Percentiles rank a stretch among this genome's conserved stretches.
These are phyloP conservation scores for Angophora floribunda DNA, from an alignment of 345 rosid genomes.

Conservation along the genomic window DNA sequence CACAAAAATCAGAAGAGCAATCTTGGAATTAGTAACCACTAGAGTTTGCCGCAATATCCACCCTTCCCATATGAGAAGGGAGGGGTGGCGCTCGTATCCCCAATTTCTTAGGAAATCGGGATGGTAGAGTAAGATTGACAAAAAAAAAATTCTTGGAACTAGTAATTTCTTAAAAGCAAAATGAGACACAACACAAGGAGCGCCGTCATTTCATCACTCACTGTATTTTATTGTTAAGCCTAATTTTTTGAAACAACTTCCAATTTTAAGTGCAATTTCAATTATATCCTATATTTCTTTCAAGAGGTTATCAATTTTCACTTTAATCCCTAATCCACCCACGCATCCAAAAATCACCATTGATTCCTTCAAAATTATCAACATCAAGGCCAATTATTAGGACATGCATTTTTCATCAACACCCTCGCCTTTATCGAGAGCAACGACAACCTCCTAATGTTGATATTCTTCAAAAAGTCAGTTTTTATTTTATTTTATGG, in stretches of 20 bases:
- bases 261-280: neutral
- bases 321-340: neutral
- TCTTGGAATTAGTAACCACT: neutral
- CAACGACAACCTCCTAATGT: rapidly evolving
- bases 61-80: no score
- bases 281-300: no score
- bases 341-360: rapidly evolving
- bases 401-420: neutral
- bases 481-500: no score
- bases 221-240: neutral
- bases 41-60: no score
- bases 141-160: neutral
- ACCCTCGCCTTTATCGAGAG: neutral
- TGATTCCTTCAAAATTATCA: neutral
- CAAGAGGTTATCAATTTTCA: no score
- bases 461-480: neutral
- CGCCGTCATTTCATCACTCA: neutral
- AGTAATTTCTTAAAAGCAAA: neutral
- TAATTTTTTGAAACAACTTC: neutral
- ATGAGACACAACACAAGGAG: neutral
- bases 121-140: no score
- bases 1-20: neutral
- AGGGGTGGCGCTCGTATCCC: no score
- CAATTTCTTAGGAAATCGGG: no score
- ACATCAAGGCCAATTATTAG: neutral